Evolutionary conservation across 2,329 filamentous ascomycete species (phyloP).

Genomic region (Daldinia sp.): DNA sequence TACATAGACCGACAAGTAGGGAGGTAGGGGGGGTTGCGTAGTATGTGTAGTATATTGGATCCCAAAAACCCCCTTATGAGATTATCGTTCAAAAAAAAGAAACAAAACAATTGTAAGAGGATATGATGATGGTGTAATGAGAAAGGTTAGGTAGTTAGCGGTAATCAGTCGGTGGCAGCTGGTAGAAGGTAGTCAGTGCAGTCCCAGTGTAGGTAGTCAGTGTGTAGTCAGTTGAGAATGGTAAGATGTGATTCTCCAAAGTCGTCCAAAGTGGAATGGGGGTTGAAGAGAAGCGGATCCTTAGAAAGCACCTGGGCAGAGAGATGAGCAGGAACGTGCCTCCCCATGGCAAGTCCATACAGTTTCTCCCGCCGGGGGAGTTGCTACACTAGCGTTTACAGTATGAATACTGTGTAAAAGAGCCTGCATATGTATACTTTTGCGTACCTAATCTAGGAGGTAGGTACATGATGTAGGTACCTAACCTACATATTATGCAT

Average conservation of each 20-base stretch:
- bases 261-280: slow-evolving; percentile 30
- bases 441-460: neutral
- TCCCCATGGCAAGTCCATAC: slow-evolving; percentile 22
- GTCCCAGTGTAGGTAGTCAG: neutral
- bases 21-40: no score
- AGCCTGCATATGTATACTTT: neutral
- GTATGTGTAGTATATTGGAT: neutral
- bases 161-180: no score
- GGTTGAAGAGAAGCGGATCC: slow-evolving; percentile 21
- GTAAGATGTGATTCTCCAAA: slow-evolving; percentile 11
- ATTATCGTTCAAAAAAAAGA: slow-evolving; percentile 1
- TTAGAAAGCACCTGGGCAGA: no score
- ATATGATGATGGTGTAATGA: slow-evolving; percentile 1
- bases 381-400: slow-evolving; percentile 11
- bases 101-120: slow-evolving; percentile 1
- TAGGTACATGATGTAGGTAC: neutral
- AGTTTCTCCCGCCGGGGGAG: slow-evolving; percentile 27
- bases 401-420: neutral
- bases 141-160: neutral
- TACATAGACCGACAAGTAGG: neutral
- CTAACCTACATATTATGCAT: neutral
- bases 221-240: slow-evolving; percentile 1
- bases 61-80: neutral
- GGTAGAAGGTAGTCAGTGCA: neutral
- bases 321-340: slow-evolving; percentile 39